phyloP scores from a whole-genome alignment of 176 grass and related monocot genomes.

The Coix lacrymajobi region DNA sequence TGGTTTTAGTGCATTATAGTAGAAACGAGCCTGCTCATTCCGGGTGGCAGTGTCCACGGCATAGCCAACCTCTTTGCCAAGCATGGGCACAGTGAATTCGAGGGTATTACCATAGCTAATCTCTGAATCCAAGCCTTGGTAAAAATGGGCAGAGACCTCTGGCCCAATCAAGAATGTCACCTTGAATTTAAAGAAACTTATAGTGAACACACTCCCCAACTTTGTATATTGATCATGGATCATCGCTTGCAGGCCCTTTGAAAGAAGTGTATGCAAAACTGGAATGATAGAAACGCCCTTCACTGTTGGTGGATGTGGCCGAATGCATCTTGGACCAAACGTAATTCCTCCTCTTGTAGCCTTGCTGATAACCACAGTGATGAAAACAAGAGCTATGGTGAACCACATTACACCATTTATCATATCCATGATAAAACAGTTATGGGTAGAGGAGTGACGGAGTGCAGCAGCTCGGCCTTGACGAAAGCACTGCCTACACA shows the following conservation, averaged over 20 bases:
- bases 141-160: conserved; percentile 33
- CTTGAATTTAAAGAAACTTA: conserved; percentile 1
- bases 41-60: conserved; percentile 4
- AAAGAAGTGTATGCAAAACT: conserved; percentile 1
- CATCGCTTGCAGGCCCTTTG: conserved; percentile 13
- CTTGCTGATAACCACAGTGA: neutral
- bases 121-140: neutral
- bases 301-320: conserved; percentile 16
- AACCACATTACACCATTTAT: neutral
- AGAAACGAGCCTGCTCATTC: conserved; percentile 37
- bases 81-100: neutral
- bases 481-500: no score
- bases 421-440: neutral
- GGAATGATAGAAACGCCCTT: neutral
- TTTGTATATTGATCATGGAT: conserved; percentile 19
- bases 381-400: neutral
- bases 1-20: conserved; percentile 25
- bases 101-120: neutral
- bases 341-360: neutral
- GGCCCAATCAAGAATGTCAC: no score
- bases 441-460: no score
- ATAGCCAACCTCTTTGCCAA: conserved; percentile 33
- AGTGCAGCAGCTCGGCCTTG: no score
- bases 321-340: neutral
- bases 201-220: conserved; percentile 47